These are phyloP conservation scores for Rubia balearica DNA, from an alignment of 305 asterid genomes.

Conservation along the genomic window DNA sequence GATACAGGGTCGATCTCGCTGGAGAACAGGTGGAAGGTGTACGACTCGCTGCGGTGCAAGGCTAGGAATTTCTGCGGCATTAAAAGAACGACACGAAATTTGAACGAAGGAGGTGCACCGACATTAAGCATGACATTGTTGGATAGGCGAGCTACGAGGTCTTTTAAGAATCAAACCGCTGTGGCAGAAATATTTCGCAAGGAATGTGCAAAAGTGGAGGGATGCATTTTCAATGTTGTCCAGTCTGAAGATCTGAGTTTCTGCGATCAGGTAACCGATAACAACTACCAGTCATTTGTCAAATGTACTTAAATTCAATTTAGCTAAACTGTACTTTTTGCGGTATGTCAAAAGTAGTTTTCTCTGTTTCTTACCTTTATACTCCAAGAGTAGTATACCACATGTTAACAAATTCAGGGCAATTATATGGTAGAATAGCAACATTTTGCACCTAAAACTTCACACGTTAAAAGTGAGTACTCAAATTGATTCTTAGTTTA, in stretches of 20 bases:
- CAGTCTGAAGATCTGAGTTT: constrained; percentile 33
- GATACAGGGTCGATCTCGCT: constrained; percentile 38
- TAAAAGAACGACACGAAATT: constrained; percentile 15
- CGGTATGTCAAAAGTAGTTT: no score
- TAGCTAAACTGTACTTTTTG: no score
- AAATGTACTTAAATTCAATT: no score
- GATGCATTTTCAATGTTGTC: constrained; percentile 25
- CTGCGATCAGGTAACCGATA: constrained; percentile 29
- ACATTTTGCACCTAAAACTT: no score
- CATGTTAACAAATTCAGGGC: no score
- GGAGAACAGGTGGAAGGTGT: constrained; percentile 36
- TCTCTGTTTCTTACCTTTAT: no score
- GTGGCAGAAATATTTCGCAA: constrained; percentile 27
- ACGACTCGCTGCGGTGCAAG: constrained; percentile 44
- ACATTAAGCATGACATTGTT: constrained; percentile 40
- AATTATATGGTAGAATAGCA: no score
- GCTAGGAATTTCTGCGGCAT: constrained; percentile 41
- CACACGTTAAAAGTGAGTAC: no score
- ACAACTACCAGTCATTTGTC: no score
- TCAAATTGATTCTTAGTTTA: no score
- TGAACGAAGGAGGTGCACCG: constrained; percentile 20
- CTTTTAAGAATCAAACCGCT: constrained; percentile 41
- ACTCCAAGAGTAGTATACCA: no score
- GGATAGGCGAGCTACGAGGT: constrained; percentile 44
- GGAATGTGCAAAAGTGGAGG: constrained; percentile 24